Conservation (phyloP, 177 flowering plant genomes). For the Vitis hybrid region DNA sequence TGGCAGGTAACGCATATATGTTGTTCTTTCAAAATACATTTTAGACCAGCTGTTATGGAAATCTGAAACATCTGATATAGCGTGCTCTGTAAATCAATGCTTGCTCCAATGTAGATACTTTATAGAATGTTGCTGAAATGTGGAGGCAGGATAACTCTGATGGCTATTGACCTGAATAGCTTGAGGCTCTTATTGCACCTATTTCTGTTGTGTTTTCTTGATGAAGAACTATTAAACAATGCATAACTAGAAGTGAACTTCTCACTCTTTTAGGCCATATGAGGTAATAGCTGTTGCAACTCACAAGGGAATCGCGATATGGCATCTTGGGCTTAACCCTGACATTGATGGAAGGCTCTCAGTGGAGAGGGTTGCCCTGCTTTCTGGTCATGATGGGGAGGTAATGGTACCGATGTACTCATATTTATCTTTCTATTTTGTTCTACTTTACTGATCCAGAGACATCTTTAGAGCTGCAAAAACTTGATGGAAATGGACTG, state of each 20-base stretch:
- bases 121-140: neutral
- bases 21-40: neutral
- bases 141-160: neutral
- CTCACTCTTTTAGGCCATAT: constrained; percentile 60
- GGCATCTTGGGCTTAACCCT: constrained; percentile 83
- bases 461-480: neutral
- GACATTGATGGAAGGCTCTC: constrained; percentile 80
- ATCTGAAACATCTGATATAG: neutral
- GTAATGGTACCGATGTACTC: constrained; percentile 32
- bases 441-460: neutral
- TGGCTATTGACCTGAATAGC: neutral
- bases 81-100: too few relatives aligned
- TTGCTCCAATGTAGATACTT: neutral
- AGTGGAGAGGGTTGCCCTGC: constrained; percentile 68
- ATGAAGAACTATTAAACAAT: too few relatives aligned
- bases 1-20: constrained; percentile 58
- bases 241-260: neutral
- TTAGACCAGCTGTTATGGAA: neutral
- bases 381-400: constrained; percentile 83
- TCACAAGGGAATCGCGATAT: constrained; percentile 75
- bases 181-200: neutral
- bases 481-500: too few relatives aligned
- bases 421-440: neutral
- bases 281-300: constrained; percentile 94
- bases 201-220: neutral